Evolutionary conservation across 768 basidiomycete genomes (phyloP), one percentile per base, ranked within the genome.

Genomic region (Lentinula boryana): DNA sequence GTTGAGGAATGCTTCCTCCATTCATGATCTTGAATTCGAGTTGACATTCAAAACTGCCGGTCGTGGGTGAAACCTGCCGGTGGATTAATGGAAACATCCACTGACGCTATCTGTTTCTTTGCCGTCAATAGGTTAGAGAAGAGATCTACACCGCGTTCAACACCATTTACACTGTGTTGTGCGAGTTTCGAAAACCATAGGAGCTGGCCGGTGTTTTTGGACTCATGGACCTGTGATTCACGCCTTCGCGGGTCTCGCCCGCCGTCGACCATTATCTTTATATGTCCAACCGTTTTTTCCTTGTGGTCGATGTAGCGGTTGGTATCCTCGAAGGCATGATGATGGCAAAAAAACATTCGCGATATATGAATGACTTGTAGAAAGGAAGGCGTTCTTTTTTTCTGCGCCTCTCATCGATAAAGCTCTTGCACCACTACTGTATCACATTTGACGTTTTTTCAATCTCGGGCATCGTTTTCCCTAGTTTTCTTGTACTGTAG

Each of bases 111-210:
- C 44, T 72, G 66, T 70, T 70, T 63, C 69, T 70, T 32, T 52
- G 58, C 21, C 23, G 62, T 69, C 65, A 65, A 69, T 74, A 96
- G 94, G 90, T 98, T 76, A 84, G 97, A 76, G 95, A 98, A 78
- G 96, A 99, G 83, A 98, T 98, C 65, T 98, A 99, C 72, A 94
- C 93, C 38, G 97, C 97, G 27, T 99, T 99, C 88, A 98, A 98
- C 78, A 93, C 93, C 62, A 99, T 99, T 61, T 99, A 99, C 75
- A 96, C 96, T 62, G 96, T 98, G 79, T 74, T 99, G 65, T 91
- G 89, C 81, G 94, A 95, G 71, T 95, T 93, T 82, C 84, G 91
- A 74, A 95, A 93, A 76, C 92, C 91, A 38, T 60, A 60, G 50
- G 40, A 50, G 32, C 33, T 33, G n/a, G 33, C 21, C 2, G 21